Evolutionary conservation across 306 rosid genomes (phyloP).

Genomic region (Quercus ilex): DNA sequence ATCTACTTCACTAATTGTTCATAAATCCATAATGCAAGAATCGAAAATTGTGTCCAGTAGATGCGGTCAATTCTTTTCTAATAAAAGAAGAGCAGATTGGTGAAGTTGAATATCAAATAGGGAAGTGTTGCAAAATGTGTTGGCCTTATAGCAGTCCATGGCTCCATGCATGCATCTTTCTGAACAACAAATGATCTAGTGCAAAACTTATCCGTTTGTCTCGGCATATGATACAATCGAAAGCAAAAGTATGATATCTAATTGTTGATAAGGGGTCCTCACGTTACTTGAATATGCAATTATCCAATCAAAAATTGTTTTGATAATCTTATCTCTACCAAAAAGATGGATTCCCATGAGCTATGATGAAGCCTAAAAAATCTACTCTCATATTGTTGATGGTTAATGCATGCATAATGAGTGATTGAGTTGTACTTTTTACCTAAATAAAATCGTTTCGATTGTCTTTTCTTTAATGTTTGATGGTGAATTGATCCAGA

Average conservation of each 20-base stretch:
- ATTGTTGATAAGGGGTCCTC: constrained; percentile 28
- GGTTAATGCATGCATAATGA: constrained; percentile 20
- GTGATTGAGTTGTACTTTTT: constrained; percentile 1
- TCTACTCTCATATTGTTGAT: constrained; percentile 9
- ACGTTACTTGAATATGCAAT: constrained; percentile 35
- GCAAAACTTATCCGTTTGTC: constrained; percentile 39
- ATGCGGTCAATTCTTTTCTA: background rate
- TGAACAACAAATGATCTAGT: constrained; percentile 15
- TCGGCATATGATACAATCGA: constrained; percentile 33
- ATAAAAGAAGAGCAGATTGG: background rate
- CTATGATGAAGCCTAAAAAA: background rate
- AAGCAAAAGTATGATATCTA: background rate
- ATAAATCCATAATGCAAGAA: constrained; percentile 18
- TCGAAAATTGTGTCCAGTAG: constrained; percentile 1
- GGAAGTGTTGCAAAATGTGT: constrained; percentile 30
- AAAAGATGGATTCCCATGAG: constrained; percentile 28
- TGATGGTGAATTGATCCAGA: background rate
- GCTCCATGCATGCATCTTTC: constrained; percentile 1
- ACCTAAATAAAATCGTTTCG: background rate
- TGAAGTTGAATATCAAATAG: constrained; percentile 20
- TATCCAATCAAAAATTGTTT: constrained; percentile 36
- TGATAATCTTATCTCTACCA: constrained; percentile 33
- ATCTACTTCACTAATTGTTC: background rate
- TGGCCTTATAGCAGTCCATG: constrained; percentile 17
- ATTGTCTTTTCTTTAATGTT: background rate